These are phyloP conservation scores for Pseudonitzschia delicatissima DNA, from an alignment of 108 stramenopile genomes.

Conservation along the genomic window DNA sequence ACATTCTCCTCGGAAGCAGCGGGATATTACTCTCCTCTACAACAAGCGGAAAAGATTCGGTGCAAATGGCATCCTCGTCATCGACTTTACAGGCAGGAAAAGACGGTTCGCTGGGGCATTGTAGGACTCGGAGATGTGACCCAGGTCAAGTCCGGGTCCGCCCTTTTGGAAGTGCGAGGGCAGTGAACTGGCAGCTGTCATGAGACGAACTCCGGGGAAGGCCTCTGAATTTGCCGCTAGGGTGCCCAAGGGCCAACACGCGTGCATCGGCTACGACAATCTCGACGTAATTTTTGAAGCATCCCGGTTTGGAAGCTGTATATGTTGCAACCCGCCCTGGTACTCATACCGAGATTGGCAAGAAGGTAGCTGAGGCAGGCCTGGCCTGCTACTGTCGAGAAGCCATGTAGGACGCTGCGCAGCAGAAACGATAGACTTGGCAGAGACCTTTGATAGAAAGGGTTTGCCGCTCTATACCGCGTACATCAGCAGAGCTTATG, in stretches of 20 bases:
- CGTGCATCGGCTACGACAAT: slow-evolving; percentile 49
- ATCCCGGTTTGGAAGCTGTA: slow-evolving; percentile 45
- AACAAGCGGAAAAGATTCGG: neutral
- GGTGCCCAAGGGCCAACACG: neutral
- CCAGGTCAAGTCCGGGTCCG: slow-evolving; percentile 55
- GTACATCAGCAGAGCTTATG: slow-evolving; percentile 57
- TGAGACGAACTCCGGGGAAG: slow-evolving; percentile 56
- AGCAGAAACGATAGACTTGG: slow-evolving; percentile 37
- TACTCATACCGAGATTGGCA: slow-evolving; percentile 43
- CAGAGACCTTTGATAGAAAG: slow-evolving; percentile 19
- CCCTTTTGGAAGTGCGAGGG: slow-evolving; percentile 52
- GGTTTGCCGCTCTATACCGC: slow-evolving; percentile 48
- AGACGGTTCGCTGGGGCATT: slow-evolving; percentile 51
- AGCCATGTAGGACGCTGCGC: slow-evolving; percentile 63
- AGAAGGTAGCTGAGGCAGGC: slow-evolving; percentile 29
- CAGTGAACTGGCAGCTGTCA: slow-evolving; percentile 48
- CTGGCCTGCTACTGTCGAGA: slow-evolving; percentile 56
- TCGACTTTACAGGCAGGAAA: neutral
- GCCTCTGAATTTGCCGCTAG: slow-evolving; percentile 36
- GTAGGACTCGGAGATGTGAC: slow-evolving; percentile 62
- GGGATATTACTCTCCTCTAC: neutral
- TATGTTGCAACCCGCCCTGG: slow-evolving; percentile 58
- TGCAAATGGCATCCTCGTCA: neutral
- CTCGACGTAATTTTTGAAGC: slow-evolving; percentile 42
- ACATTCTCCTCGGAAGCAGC: neutral